Evolutionary conservation across 306 rosid genomes (phyloP).

Genomic region (Cicer pinnatifidum): DNA sequence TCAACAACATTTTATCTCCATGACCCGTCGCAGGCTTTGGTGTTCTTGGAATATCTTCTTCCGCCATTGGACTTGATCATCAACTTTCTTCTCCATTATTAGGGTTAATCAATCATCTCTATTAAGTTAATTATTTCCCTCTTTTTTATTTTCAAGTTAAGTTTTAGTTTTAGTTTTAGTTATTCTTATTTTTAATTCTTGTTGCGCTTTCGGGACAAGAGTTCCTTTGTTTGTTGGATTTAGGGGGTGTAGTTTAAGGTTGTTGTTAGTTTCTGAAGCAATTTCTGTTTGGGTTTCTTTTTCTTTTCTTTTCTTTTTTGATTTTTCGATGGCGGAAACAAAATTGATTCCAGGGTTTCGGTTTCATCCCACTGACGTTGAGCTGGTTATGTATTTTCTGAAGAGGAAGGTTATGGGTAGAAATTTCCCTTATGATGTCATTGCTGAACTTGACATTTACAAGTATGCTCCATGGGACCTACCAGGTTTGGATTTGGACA

Average conservation of each 20-base stretch:
- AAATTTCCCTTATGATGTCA: slow-evolving; percentile 41
- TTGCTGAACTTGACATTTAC: slow-evolving; percentile 73
- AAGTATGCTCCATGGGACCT: slow-evolving; percentile 84
- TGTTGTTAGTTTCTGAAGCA: slow-evolving; percentile 36
- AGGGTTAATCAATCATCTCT: slow-evolving; percentile 35
- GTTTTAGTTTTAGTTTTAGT: neutral
- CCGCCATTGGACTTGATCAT: slow-evolving; percentile 63
- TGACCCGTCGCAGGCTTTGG: slow-evolving; percentile 60
- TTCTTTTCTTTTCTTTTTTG: neutral
- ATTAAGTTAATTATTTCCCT: neutral
- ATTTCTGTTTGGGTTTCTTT: slow-evolving; percentile 27
- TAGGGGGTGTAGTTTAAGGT: slow-evolving; percentile 15
- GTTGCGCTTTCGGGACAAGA: neutral
- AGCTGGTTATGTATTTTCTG: slow-evolving; percentile 67
- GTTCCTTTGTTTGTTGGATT: slow-evolving; percentile 13
- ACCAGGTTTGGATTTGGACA: slow-evolving; percentile 63
- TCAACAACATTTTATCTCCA: slow-evolving; percentile 40
- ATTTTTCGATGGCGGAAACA: slow-evolving; percentile 41
- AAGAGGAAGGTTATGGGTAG: slow-evolving; percentile 65
- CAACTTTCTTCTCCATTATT: neutral
- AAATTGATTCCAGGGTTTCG: slow-evolving; percentile 76
- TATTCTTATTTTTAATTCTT: neutral
- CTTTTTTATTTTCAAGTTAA: neutral
- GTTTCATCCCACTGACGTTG: slow-evolving; percentile 84
- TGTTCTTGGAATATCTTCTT: slow-evolving; percentile 49